A percentile compares a stretch with the other conserved stretches of the same genome.
These are phyloP conservation scores for Actinomucor elegans DNA, from an alignment of 371 early-diverging fungal species.

Conservation along the genomic window DNA sequence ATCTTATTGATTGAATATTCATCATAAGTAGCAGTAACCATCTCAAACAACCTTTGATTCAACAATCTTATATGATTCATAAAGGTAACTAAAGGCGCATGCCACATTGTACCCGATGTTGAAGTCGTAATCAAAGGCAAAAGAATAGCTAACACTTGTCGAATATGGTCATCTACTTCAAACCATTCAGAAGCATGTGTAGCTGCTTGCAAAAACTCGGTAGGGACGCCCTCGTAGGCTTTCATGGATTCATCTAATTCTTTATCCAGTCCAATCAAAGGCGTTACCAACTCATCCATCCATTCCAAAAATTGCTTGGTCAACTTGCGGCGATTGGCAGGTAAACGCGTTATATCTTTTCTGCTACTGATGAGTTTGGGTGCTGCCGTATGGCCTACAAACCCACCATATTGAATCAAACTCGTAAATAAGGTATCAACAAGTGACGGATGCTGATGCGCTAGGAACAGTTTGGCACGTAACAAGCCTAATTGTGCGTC, in stretches of 20 bases:
- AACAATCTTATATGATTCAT: constrained; percentile 41
- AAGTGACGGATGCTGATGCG: constrained; percentile 24
- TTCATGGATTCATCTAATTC: constrained; percentile 12
- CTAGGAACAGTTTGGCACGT: constrained; percentile 29
- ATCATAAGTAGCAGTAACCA: constrained; percentile 27
- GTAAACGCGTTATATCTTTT: constrained; percentile 30
- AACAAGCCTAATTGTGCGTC: constrained; percentile 26
- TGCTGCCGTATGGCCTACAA: constrained; percentile 2
- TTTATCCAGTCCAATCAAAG: constrained; percentile 36
- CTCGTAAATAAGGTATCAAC: constrained; percentile 26
- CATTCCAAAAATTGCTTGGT: constrained; percentile 38
- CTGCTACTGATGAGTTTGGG: constrained; percentile 1
- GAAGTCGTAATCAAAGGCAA: constrained; percentile 39
- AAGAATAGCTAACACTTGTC: constrained; percentile 30
- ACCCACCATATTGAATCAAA: constrained; percentile 25
- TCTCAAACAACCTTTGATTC: constrained; percentile 42
- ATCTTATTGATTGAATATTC: constrained; percentile 32
- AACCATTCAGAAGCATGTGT: constrained; percentile 36
- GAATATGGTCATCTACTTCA: constrained; percentile 40
- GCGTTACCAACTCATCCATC: constrained; percentile 47
- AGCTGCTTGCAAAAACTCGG: not conserved
- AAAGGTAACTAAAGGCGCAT: constrained; percentile 36
- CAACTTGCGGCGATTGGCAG: constrained; percentile 39
- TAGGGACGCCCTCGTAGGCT: constrained; percentile 27
- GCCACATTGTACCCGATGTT: constrained; percentile 34